Conservation (phyloP, 106 monocot species). For the Gastrodia elata region DNA sequence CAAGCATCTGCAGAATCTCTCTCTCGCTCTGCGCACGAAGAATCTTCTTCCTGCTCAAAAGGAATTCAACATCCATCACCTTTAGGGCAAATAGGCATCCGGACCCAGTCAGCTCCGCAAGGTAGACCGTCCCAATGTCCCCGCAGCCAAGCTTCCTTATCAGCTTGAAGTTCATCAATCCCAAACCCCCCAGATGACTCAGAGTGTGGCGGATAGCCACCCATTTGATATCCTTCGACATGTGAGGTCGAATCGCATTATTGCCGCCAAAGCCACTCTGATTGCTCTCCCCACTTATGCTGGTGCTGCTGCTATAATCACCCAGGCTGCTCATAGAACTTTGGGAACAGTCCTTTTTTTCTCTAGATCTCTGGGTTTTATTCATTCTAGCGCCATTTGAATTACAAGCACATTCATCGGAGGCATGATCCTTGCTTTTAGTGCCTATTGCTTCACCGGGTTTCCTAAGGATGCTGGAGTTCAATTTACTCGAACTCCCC, state of each 20-base stretch:
- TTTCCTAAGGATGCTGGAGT: slow-evolving; percentile 9
- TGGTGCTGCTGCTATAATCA: slow-evolving; percentile 59
- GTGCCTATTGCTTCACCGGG: not conserved
- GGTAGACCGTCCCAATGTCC: slow-evolving; percentile 91
- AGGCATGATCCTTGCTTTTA: slow-evolving; percentile 4
- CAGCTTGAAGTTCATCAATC: slow-evolving; percentile 71
- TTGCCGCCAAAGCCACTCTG: slow-evolving; percentile 20
- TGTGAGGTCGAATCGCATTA: slow-evolving; percentile 16
- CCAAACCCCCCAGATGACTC: slow-evolving; percentile 52
- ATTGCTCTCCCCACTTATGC: slow-evolving; percentile 58
- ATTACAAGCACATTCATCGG: slow-evolving; percentile 10
- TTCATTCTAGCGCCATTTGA: slow-evolving; percentile 14
- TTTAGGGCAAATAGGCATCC: slow-evolving; percentile 77
- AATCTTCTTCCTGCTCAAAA: slow-evolving; percentile 80
- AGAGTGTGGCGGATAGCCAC: slow-evolving; percentile 39
- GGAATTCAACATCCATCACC: slow-evolving; percentile 85
- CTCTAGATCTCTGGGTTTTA: slow-evolving; percentile 22
- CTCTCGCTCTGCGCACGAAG: slow-evolving; percentile 75
- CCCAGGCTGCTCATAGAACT: slow-evolving; percentile 70
- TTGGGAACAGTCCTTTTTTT: slow-evolving; percentile 59
- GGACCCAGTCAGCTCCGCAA: slow-evolving; percentile 68
- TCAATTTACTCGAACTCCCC: too few relatives aligned
- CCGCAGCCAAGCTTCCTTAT: slow-evolving; percentile 77
- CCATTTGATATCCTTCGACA: slow-evolving; percentile 15
- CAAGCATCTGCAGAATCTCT: slow-evolving; percentile 84